Evolutionary conservation across 495 filamentous ascomycete species (phyloP).

Genomic region (Staphylotrichum longicolle): DNA sequence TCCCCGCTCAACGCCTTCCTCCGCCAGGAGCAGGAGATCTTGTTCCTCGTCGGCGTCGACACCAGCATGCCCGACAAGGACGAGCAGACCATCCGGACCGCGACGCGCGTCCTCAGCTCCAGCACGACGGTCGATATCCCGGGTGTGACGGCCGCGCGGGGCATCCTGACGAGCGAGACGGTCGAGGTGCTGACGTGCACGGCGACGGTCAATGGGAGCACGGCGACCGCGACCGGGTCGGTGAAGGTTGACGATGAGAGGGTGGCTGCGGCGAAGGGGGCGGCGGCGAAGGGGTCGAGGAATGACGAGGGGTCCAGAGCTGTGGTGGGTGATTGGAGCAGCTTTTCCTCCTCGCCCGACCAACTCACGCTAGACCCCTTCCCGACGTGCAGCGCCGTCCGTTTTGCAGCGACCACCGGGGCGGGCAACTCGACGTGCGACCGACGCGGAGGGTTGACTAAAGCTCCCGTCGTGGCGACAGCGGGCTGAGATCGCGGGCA

Average conservation of each 20-base stretch:
- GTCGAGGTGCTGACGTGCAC: constrained; percentile 1
- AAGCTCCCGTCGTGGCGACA: too few relatives aligned
- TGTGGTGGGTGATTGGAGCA: too few relatives aligned
- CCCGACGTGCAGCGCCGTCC: too few relatives aligned
- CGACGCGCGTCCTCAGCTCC: constrained; percentile 11
- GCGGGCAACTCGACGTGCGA: too few relatives aligned
- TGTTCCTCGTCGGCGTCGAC: constrained; percentile 13
- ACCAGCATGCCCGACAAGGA: constrained; percentile 17
- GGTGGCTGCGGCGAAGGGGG: too few relatives aligned
- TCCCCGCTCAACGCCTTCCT: constrained; percentile 17
- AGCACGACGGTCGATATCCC: not conserved
- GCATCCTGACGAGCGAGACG: constrained; percentile 13
- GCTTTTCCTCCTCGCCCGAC: too few relatives aligned
- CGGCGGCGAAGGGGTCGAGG: too few relatives aligned
- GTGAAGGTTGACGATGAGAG: not conserved
- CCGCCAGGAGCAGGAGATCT: constrained; percentile 13
- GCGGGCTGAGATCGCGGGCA: too few relatives aligned
- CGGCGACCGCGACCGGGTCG: not conserved
- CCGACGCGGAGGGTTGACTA: too few relatives aligned
- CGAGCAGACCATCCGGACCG: constrained; percentile 4
- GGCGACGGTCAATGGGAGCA: not conserved
- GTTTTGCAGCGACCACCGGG: too few relatives aligned
- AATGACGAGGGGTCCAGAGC: too few relatives aligned
- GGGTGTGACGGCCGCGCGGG: not conserved
- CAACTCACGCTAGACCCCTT: too few relatives aligned